Conservation (phyloP, 148 eudicot species). For the Amaranthus hypochondriacus region DNA sequence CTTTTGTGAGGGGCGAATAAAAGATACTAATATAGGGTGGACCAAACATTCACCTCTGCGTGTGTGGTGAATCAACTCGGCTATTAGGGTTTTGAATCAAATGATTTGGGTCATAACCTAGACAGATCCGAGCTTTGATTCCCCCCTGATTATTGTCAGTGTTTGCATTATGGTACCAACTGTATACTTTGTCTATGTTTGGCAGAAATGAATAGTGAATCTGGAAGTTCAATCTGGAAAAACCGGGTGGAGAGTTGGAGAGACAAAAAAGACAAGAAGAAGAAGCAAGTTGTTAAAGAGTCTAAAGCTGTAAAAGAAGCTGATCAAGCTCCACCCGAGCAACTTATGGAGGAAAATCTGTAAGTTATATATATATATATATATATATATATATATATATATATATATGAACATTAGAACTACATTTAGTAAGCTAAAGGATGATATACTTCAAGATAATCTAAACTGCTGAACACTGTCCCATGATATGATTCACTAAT, state of each 20-base stretch:
- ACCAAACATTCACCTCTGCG: no score
- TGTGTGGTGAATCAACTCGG: no score
- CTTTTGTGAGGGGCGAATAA: background rate
- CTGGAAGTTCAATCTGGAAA: conserved; percentile 94
- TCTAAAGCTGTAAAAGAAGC: conserved; percentile 47
- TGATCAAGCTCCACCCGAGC: conserved; percentile 55
- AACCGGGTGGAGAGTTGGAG: conserved; percentile 94
- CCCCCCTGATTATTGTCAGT: background rate
- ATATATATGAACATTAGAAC: background rate
- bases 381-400: background rate
- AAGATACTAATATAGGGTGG: no score
- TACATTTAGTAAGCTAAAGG: background rate
- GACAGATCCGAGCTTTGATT: no score
- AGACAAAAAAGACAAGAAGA: conserved; percentile 83
- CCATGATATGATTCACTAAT: no score
- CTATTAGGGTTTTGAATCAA: no score
- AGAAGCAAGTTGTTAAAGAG: conserved; percentile 28
- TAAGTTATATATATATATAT: conserved; percentile 9
- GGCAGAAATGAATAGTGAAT: conserved; percentile 59
- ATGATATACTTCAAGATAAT: no score
- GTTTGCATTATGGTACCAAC: background rate
- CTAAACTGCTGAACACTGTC: no score
- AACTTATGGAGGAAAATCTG: conserved; percentile 71
- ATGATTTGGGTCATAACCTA: no score
- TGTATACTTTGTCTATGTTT: conserved; percentile 11